These are phyloP conservation scores for Beta vulgaris DNA, from an alignment of 148 eudicot genomes.

Conservation along the genomic window DNA sequence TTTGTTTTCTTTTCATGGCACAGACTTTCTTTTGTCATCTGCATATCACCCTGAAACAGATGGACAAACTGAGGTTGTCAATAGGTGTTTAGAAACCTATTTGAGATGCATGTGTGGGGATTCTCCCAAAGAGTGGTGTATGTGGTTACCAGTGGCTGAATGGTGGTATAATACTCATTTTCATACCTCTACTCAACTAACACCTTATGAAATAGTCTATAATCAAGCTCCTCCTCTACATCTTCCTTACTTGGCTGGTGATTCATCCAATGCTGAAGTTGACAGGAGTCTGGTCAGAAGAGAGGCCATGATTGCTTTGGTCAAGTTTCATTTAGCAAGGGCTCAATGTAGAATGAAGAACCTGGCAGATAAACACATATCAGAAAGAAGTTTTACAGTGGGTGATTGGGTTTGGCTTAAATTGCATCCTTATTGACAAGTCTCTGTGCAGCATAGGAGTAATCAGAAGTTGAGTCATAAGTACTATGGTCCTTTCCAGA, in stretches of 20 bases:
- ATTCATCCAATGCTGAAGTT: neutral
- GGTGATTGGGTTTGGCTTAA: neutral
- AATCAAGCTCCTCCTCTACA: neutral
- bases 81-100: neutral
- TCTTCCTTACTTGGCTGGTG: neutral
- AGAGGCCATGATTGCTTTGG: neutral
- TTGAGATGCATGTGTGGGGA: neutral
- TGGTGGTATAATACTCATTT: neutral
- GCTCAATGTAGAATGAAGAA: neutral
- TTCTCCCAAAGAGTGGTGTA: neutral
- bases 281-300: too few species aligned
- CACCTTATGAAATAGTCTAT: neutral
- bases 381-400: neutral
- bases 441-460: neutral
- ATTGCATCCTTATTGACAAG: neutral
- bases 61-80: neutral
- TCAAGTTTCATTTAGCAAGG: neutral
- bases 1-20: neutral
- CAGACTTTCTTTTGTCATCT: neutral
- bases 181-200: neutral
- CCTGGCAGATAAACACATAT: neutral
- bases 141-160: neutral
- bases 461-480: too few species aligned
- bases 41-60: neutral
- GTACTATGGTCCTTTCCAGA: neutral